Evolutionary conservation across 2,329 filamentous ascomycete genomes (phyloP), one percentile per base, ranked within the genome.

Genomic region (Pseudogymnoascus sp.): DNA sequence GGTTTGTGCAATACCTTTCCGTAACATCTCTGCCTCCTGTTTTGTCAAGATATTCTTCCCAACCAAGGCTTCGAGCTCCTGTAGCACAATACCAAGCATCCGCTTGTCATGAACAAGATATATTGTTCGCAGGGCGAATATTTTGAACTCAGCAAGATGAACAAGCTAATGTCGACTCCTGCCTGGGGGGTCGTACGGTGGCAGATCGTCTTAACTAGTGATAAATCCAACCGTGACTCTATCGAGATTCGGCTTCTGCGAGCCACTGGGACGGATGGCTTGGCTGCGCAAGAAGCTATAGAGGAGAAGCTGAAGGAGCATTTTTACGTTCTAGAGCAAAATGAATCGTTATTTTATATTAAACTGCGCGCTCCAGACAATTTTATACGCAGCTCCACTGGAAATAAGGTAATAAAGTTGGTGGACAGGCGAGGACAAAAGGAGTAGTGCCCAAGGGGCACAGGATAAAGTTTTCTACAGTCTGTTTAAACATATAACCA

Each of bases 61-160:
- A 4, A 71, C 67, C 7, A 75, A 37, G 11, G 66, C 72, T 31
- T 68, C 19, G 11, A 66, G 38, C n/a, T 72, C 63, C 61, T 76
- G 65, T n/a, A 68, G 62, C 26, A 75, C 65, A 37, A 77, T 66
- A 4, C 74, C 70, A 3, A 75, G 65, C 66, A 75, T 72, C 33
- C 73, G 37, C 64, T 66, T 75, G 40, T 75, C 73, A 40, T 75
- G 73, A 2, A 69, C 68, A 1, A 75, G 66, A 6, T 72, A 63
- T 0, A 73, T 66, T 6, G 67, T 70, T n/a, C 73, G 69, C 60
- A 75, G 67, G 38, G 22, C 6, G 41, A 46, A 24, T 46, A 26
- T 14, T 46, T 46, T 26, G 41, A 46, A 5, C 41, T 46, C 22
- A 4, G 7, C 19, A 46, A 26, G 22, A 10, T 46, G 22, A 46